Evolutionary conservation across 2,329 filamentous ascomycete species (phyloP), one percentile per base, ranked within the genome.

Genomic region (Paecilomyces sp.): DNA sequence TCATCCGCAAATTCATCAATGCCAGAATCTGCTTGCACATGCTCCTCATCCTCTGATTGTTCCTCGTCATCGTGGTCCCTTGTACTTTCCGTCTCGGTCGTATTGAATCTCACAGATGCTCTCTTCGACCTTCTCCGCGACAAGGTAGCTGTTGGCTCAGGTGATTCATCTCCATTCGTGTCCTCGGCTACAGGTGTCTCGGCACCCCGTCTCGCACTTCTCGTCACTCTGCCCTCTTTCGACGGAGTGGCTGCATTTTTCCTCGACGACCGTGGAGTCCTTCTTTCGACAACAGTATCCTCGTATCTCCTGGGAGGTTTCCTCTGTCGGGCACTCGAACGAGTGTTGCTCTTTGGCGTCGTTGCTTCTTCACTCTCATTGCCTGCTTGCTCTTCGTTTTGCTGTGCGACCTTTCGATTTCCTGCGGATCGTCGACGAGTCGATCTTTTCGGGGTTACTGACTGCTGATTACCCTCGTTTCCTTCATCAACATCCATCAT

Each of bases 301-400:
- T 71, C 72, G 8, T 65, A 73, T 58, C 69, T 66, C 60, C 70
- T 65, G 6, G 72, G 70, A 4, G 68, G 62, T 64, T 71, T 75
- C 15, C 73, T 69, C 55, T 72, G 71, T 25, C 74, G 67, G 34
- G 67, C 71, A 60, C 73, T 76, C 18, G 72, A 66, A 15, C 73
- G 68, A 54, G 68, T 57, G 6, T 69, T 69, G n/a, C 58, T 57
- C 24, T 66, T 67, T 0, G 67, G 63, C 6, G 70, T 66, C 0
- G 69, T 69, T 28, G 56, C 52, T 22, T 64, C 57, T 12, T 60
- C 57, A 15, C 64, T 60, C 22, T 60, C 54, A 4, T 25, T 47
- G 24, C 63, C 60, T 2, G 58, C 56, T 11, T 61, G 56, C 11
- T 61, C 50, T 2, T 59, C 64, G 36, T 60, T 54, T 18, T 47